Percentiles rank a stretch among this genome's conserved stretches.
phyloP scores from a whole-genome alignment of 805 yeast genomes.

The Starmerella floricola region DNA sequence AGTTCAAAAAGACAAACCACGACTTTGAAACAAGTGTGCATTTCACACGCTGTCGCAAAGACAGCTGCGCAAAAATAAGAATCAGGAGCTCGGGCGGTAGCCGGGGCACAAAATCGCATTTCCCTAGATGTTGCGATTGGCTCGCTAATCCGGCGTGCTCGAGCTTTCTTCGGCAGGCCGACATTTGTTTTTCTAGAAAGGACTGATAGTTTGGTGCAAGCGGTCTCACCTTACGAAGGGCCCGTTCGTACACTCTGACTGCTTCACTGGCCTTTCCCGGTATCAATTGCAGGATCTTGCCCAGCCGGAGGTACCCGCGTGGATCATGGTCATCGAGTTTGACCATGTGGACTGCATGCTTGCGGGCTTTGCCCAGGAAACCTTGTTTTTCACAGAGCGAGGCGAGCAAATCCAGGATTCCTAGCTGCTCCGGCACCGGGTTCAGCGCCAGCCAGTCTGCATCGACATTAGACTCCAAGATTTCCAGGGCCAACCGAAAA shows the following conservation, averaged over 20 bases:
- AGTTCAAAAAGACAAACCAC: constrained; percentile 12
- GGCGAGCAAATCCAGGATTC: constrained; percentile 16
- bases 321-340: constrained; percentile 7
- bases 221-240: constrained; percentile 7
- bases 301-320: constrained; percentile 21
- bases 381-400: constrained; percentile 18
- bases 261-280: constrained; percentile 12
- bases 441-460: neutral
- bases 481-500: constrained; percentile 16
- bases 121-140: no score
- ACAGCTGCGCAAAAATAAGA: constrained; percentile 10
- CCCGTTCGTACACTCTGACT: constrained; percentile 13
- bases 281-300: constrained; percentile 15
- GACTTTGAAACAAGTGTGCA: constrained; percentile 5
- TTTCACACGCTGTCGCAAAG: constrained; percentile 7
- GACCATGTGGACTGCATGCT: constrained; percentile 14
- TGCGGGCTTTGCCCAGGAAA: constrained; percentile 9
- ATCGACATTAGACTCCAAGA: constrained; percentile 14
- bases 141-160: neutral
- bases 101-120: constrained; percentile 2
- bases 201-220: neutral
- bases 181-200: constrained; percentile 10
- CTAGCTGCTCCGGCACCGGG: constrained; percentile 4
- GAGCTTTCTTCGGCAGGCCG: neutral
- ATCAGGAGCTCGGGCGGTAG: constrained; percentile 17